These are phyloP conservation scores for Hortiboletus rubellus DNA, from an alignment of 1,284 basidiomycete genomes.

Conservation along the genomic window DNA sequence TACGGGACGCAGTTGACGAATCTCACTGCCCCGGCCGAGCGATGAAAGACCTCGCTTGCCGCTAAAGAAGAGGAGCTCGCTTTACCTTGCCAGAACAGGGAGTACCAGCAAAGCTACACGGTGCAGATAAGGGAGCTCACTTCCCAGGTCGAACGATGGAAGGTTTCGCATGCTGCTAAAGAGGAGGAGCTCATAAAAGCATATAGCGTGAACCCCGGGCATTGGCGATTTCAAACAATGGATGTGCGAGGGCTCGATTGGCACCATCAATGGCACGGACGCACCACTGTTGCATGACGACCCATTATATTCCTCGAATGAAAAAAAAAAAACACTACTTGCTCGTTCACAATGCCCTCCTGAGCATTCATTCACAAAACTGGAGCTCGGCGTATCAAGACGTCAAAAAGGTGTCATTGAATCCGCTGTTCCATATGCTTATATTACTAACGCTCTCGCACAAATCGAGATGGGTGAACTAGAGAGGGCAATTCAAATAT, in stretches of 20 bases:
- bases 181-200: not conserved
- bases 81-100: conserved; percentile 1
- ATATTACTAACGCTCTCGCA: not conserved
- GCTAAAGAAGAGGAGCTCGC: not conserved
- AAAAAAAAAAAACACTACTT: not conserved
- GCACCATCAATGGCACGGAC: not conserved
- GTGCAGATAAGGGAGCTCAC: not conserved
- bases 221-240: not conserved
- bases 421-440: not conserved
- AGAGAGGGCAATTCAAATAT: not conserved
- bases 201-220: too few species aligned
- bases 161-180: not conserved
- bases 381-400: not conserved
- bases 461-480: not conserved
- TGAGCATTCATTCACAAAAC: not conserved
- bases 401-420: not conserved
- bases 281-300: not conserved
- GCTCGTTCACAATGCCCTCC: not conserved
- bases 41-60: not conserved
- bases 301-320: not conserved
- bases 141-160: conserved; percentile 3
- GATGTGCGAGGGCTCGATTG: not conserved
- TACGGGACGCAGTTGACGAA: too few species aligned
- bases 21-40: too few species aligned
- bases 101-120: not conserved